Percentiles rank a stretch among this genome's conserved stretches.
Evolutionary conservation across 139 green algal species (phyloP).

Genomic region (Chlamydomonas applanata): DNA sequence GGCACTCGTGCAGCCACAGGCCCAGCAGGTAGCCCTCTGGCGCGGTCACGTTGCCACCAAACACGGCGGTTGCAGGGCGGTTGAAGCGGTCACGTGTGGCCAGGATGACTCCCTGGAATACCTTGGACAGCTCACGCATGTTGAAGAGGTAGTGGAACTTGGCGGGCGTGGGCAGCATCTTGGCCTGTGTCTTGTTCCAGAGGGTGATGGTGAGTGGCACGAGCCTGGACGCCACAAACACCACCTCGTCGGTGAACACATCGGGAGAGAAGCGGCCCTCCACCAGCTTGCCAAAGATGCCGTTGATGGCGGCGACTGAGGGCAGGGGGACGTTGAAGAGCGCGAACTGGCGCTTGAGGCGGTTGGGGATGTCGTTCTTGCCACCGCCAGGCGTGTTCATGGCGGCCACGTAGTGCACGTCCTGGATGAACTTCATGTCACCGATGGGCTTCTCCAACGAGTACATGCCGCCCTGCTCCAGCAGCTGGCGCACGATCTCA

Average conservation of each 20-base stretch:
- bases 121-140: constrained; percentile 92
- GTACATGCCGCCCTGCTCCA: constrained; percentile 93
- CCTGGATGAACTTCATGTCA: constrained; percentile 91
- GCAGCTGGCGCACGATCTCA: constrained; percentile 92
- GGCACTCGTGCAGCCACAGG: constrained; percentile 93
- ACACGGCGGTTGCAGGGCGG: constrained; percentile 16
- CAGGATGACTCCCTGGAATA: constrained; percentile 87
- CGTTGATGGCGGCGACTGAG: constrained; percentile 79
- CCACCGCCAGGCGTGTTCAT: constrained; percentile 89
- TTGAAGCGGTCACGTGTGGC: constrained; percentile 61
- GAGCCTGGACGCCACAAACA: constrained; percentile 68
- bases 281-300: constrained; percentile 88
- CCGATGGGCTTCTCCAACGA: constrained; percentile 93
- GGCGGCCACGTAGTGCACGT: constrained; percentile 81
- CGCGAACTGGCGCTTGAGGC: constrained; percentile 93
- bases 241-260: constrained; percentile 57
- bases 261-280: constrained; percentile 62
- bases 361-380: constrained; percentile 94
- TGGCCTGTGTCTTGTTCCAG: constrained; percentile 72
- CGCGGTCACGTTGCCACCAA: constrained; percentile 70
- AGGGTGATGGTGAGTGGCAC: constrained; percentile 83
- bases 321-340: constrained; percentile 89
- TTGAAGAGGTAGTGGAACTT: constrained; percentile 98
- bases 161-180: constrained; percentile 91
- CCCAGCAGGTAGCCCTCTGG: constrained; percentile 84